A percentile compares a stretch with the other conserved stretches of the same genome.
Evolutionary conservation across 352 stramenopile genomes (phyloP).

Genomic region (Thraustotheca clavata): DNA sequence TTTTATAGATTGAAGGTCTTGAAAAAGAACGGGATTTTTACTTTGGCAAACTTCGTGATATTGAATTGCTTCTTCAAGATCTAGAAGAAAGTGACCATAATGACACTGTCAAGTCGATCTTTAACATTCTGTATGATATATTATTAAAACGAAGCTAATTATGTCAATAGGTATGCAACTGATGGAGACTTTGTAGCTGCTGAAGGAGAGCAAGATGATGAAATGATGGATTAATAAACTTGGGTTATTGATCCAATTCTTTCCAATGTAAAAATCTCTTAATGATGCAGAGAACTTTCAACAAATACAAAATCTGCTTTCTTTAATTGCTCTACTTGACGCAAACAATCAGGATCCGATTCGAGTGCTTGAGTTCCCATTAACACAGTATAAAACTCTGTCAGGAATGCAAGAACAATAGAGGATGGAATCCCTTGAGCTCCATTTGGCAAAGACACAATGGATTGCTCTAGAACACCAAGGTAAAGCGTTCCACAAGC

Average conservation of each 20-base stretch:
- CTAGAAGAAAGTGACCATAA: conserved; percentile 46
- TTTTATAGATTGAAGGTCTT: conserved; percentile 65
- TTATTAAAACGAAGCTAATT: neutral
- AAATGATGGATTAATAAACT: conserved; percentile 22
- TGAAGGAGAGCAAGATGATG: conserved; percentile 32
- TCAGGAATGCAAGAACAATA: neutral
- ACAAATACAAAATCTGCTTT: neutral
- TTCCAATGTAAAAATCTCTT: conserved; percentile 12
- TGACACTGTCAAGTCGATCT: conserved; percentile 56
- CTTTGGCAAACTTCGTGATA: conserved; percentile 97
- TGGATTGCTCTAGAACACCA: neutral
- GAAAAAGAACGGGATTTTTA: conserved; percentile 98
- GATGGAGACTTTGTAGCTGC: conserved; percentile 44
- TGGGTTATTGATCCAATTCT: neutral
- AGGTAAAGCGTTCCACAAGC: conserved; percentile 2
- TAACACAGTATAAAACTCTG: conserved; percentile 17
- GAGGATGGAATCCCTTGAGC: neutral
- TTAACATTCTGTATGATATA: conserved; percentile 71
- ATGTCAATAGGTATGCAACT: conserved; percentile 34
- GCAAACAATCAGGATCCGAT: neutral
- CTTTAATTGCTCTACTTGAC: neutral
- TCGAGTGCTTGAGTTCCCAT: conserved; percentile 7
- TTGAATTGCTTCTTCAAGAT: conserved; percentile 94
- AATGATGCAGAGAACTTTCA: neutral
- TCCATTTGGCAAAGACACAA: neutral